phyloP scores from a whole-genome alignment of 177 flowering plant genomes.

The Vitis hybrid region DNA sequence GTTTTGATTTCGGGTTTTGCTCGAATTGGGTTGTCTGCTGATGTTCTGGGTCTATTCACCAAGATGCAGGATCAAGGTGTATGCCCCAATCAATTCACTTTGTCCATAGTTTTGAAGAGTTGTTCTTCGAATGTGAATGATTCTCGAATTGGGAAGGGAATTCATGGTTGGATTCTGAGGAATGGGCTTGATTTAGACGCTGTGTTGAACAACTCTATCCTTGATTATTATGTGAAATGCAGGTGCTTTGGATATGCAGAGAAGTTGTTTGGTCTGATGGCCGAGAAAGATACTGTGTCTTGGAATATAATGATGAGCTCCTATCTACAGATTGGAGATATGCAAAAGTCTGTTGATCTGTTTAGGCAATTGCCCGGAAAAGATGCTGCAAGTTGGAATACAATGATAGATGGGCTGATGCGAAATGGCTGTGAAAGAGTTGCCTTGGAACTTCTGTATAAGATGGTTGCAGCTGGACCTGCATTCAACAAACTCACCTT shows the following conservation, averaged over 20 bases:
- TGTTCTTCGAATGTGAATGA: constrained; percentile 39
- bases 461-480: constrained; percentile 44
- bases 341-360: constrained; percentile 46
- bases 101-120: constrained; percentile 60
- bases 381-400: constrained; percentile 73
- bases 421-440: constrained; percentile 37
- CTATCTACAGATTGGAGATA: constrained; percentile 43
- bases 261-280: constrained; percentile 48
- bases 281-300: constrained; percentile 40
- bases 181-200: constrained; percentile 47
- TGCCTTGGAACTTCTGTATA: constrained; percentile 55
- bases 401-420: constrained; percentile 58
- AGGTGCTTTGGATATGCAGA: constrained; percentile 39
- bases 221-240: constrained; percentile 60
- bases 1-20: constrained; percentile 53
- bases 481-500: constrained; percentile 42
- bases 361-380: constrained; percentile 43
- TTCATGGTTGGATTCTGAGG: constrained; percentile 72
- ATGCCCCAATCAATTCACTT: constrained; percentile 57
- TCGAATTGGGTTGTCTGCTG: constrained; percentile 18
- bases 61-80: constrained; percentile 52
- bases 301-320: constrained; percentile 70
- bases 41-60: constrained; percentile 37
- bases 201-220: constrained; percentile 53
- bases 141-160: constrained; percentile 39